Percentiles rank a stretch among this genome's conserved stretches.
These are phyloP conservation scores for Chalciporus chontae DNA, from an alignment of 768 basidiomycete species.

Conservation along the genomic window DNA sequence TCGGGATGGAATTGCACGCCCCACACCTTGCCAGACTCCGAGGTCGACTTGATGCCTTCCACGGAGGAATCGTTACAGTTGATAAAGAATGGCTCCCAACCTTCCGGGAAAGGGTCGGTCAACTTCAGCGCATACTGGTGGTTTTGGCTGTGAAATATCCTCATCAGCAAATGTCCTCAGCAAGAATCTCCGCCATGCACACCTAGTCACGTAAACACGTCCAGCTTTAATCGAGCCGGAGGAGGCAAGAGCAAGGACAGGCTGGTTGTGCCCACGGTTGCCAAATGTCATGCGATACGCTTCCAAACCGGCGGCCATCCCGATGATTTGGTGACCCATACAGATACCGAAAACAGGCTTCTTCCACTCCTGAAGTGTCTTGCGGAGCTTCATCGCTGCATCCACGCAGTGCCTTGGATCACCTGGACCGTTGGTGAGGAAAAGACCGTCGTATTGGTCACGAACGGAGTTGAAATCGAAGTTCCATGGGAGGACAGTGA, in stretches of 20 bases:
- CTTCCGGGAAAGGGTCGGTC: constrained; percentile 91
- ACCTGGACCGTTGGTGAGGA: constrained; percentile 95
- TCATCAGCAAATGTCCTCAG: constrained; percentile 1
- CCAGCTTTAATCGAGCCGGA: constrained; percentile 93
- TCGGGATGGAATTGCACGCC: constrained; percentile 99
- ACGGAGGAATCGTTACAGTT: constrained; percentile 99
- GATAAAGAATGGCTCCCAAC: constrained; percentile 99
- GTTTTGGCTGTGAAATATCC: constrained; percentile 63
- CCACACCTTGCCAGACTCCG: constrained; percentile 88
- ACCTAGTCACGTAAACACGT: constrained; percentile 95
- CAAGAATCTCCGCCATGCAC: constrained; percentile 10
- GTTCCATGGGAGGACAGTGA: constrained; percentile 97
- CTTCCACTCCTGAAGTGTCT: constrained; percentile 84
- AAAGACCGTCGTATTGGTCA: constrained; percentile 90
- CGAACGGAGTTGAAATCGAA: constrained; percentile 92
- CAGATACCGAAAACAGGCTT: constrained; percentile 97
- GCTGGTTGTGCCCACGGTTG: constrained; percentile 99
- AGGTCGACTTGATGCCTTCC: constrained; percentile 95
- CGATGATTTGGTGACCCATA: constrained; percentile 98
- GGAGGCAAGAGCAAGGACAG: constrained; percentile 92
- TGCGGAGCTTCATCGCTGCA: constrained; percentile 74
- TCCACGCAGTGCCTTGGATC: constrained; percentile 88
- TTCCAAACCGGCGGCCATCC: constrained; percentile 94
- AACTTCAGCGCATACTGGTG: constrained; percentile 97
- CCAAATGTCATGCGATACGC: constrained; percentile 99